phyloP scores from a whole-genome alignment of 2,329 filamentous ascomycete genomes.

The Pezizomycotina sp. region DNA sequence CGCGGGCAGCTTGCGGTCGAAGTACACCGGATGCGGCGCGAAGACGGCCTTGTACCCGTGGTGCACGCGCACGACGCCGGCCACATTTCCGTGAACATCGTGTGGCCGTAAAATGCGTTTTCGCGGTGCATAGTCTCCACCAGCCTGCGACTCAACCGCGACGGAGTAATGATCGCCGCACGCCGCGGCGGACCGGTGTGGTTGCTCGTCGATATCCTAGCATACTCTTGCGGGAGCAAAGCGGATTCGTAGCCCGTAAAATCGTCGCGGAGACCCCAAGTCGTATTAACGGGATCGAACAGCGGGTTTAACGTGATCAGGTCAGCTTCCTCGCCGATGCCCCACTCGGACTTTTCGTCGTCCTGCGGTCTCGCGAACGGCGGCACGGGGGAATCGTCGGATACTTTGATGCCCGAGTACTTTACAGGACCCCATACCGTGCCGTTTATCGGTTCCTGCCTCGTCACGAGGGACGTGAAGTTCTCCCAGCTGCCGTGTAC shows the following conservation, averaged over 20 bases:
- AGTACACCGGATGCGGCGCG: slow-evolving; percentile 17
- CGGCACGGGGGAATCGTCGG: slow-evolving; percentile 52
- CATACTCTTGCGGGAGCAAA: slow-evolving; percentile 5
- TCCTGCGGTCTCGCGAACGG: slow-evolving; percentile 59
- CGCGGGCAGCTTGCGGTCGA: slow-evolving; percentile 72
- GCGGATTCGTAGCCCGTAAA: slow-evolving; percentile 52
- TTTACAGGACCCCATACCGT: slow-evolving; percentile 62
- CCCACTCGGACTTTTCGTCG: slow-evolving; percentile 63
- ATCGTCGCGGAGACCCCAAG: slow-evolving; percentile 65
- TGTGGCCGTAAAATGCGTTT: slow-evolving; percentile 67
- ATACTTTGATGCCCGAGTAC: slow-evolving; percentile 47
- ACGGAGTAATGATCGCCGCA: slow-evolving; percentile 75
- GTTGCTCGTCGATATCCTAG: slow-evolving; percentile 4
- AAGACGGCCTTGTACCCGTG: slow-evolving; percentile 61
- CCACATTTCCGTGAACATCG: slow-evolving; percentile 96
- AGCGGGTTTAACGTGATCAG: slow-evolving; percentile 83
- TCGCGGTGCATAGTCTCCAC: slow-evolving; percentile 80
- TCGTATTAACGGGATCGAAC: slow-evolving; percentile 75
- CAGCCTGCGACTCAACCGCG: slow-evolving; percentile 63
- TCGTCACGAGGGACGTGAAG: slow-evolving; percentile 53
- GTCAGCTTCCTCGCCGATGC: slow-evolving; percentile 77
- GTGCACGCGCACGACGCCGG: slow-evolving; percentile 73
- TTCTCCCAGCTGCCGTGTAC: slow-evolving; percentile 67
- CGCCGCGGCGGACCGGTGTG: slow-evolving; percentile 49
- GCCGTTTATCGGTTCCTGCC: slow-evolving; percentile 34